These are phyloP conservation scores for Blepharisma stoltei DNA, from an alignment of 73 alveolate genomes.

Conservation along the genomic window DNA sequence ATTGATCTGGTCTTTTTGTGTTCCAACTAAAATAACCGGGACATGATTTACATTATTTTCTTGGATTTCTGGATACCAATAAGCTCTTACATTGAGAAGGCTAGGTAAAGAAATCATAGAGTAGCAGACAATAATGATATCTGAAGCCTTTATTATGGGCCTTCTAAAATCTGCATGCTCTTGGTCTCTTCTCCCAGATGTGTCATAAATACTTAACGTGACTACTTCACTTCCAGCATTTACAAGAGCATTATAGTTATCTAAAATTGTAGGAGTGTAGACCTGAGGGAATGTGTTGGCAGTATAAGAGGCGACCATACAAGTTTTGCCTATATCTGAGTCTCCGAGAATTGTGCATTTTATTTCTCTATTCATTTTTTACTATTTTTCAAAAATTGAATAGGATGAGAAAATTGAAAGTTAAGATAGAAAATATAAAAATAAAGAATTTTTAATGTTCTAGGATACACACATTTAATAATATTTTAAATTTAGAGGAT, in stretches of 20 bases:
- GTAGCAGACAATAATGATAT: neutral
- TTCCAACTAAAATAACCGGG: neutral
- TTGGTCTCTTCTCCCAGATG: neutral
- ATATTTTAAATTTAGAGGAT: no score
- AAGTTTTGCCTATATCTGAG: neutral
- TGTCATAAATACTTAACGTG: neutral
- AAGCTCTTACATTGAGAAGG: neutral
- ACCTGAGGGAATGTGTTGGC: neutral
- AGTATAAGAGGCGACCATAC: neutral
- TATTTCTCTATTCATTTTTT: neutral
- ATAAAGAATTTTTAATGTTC: no score
- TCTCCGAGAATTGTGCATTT: neutral
- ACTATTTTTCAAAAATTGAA: no score
- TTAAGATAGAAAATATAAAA: no score
- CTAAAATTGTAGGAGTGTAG: neutral
- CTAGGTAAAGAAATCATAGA: neutral
- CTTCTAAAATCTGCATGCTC: neutral
- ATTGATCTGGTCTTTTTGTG: neutral
- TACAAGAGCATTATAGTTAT: neutral
- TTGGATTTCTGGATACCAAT: neutral
- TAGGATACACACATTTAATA: no score
- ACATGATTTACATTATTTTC: neutral
- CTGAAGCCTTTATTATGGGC: neutral
- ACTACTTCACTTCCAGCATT: neutral
- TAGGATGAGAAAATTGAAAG: no score